Conservation (phyloP, 345 rosid species). For the Erucastrum elatum region DNA sequence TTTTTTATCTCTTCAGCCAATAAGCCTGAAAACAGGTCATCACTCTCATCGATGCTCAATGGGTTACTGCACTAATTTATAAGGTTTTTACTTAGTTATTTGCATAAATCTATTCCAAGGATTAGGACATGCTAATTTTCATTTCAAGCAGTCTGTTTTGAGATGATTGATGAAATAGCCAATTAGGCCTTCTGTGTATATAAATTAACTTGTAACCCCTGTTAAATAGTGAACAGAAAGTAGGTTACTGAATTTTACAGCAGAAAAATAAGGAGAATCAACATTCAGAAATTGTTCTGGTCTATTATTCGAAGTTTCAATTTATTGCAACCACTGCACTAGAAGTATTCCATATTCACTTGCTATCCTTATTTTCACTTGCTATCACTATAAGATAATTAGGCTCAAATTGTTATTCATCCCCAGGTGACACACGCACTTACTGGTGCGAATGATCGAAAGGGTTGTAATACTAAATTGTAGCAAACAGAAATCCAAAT, state of each 20-base stretch:
- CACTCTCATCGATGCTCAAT: too few species aligned
- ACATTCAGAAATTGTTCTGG: background rate
- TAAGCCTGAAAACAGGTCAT: too few species aligned
- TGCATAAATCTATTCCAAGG: background rate
- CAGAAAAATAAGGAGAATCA: background rate
- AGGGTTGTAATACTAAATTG: background rate
- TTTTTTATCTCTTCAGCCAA: too few species aligned
- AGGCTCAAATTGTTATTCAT: background rate
- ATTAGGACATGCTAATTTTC: background rate
- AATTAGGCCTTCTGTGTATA: background rate
- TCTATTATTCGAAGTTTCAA: too few species aligned
- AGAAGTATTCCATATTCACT: background rate
- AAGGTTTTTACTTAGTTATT: too few species aligned
- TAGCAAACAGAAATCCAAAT: background rate
- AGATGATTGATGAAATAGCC: background rate
- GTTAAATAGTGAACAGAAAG: too few species aligned
- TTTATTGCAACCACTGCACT: background rate
- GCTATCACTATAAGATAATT: too few species aligned
- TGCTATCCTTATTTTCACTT: too few species aligned
- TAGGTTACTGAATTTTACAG: too few species aligned
- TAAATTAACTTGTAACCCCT: background rate
- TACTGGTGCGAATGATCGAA: background rate
- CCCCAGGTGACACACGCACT: background rate
- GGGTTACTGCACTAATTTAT: too few species aligned
- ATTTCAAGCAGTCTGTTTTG: background rate